Conservation (phyloP, 371 early-diverging fungal genomes). For the Apophysomyces variabilis region DNA sequence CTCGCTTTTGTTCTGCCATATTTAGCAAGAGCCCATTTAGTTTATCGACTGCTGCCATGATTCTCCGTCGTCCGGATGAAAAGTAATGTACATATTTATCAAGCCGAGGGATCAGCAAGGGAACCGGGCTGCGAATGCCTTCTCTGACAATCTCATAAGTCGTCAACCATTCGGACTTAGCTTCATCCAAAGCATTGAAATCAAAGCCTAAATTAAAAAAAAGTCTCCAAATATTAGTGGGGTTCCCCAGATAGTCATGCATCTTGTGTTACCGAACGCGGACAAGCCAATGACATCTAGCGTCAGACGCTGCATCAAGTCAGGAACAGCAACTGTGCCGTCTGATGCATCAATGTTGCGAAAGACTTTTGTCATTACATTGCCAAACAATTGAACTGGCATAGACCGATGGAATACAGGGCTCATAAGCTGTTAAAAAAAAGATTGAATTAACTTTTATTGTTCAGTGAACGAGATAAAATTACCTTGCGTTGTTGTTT, state of each 20-base stretch:
- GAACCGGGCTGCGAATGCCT: conserved; percentile 21
- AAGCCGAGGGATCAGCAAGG: conserved; percentile 10
- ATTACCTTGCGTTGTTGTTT: conserved; percentile 40
- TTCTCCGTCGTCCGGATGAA: not conserved
- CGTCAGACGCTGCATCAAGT: conserved; percentile 30
- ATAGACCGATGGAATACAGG: conserved; percentile 43
- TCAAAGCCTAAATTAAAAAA: conserved; percentile 27
- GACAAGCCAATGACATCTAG: conserved; percentile 42
- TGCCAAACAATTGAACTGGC: conserved; percentile 37
- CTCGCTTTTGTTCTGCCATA: conserved; percentile 12
- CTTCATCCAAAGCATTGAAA: conserved; percentile 30
- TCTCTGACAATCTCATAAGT: conserved; percentile 25
- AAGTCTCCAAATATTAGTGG: not conserved
- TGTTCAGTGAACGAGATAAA: not conserved
- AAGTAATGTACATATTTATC: conserved; percentile 5
- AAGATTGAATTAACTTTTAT: not conserved
- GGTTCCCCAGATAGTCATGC: no score
- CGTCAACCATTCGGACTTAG: conserved; percentile 32
- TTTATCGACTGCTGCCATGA: conserved; percentile 11
- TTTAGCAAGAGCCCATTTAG: conserved; percentile 9
- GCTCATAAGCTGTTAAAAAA: conserved; percentile 26
- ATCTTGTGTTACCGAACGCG: conserved; percentile 34
- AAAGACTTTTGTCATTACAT: conserved; percentile 22
- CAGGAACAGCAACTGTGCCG: conserved; percentile 13
- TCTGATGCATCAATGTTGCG: conserved; percentile 25